phyloP scores from a whole-genome alignment of 345 rosid species.

The Eucalyptus pauciflora region DNA sequence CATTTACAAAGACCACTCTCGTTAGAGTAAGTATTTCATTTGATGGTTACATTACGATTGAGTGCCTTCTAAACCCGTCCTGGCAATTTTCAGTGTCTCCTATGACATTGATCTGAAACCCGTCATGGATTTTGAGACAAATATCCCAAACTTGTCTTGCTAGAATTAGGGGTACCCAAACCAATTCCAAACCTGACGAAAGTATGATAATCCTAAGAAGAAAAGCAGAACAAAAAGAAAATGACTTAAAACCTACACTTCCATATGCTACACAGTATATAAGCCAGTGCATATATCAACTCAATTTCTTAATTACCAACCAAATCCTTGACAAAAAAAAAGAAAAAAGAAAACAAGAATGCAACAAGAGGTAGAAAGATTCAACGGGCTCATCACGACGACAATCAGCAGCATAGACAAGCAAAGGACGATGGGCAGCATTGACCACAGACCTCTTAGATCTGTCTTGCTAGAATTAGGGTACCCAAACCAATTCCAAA shows the following conservation, averaged over 20 bases:
- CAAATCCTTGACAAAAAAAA: not conserved
- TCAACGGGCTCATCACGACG: not conserved
- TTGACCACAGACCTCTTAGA: not conserved
- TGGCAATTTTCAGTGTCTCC: not conserved
- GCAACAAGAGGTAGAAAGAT: not conserved
- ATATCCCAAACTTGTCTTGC: not conserved
- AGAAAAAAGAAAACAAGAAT: not conserved
- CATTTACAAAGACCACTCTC: not conserved
- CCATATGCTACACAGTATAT: not conserved
- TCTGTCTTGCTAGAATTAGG: not conserved
- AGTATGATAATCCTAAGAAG: not conserved
- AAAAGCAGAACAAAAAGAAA: not conserved
- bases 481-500: not conserved
- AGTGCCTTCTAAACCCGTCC: not conserved
- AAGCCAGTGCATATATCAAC: not conserved
- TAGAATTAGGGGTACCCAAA: not conserved
- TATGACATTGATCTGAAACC: not conserved
- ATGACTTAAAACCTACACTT: not conserved
- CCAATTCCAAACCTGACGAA: not conserved
- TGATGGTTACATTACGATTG: rapidly evolving
- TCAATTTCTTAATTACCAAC: not conserved
- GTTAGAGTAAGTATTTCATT: not conserved
- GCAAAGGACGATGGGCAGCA: not conserved
- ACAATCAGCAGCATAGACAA: not conserved
- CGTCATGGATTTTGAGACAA: not conserved